Percentiles rank a stretch among this genome's conserved stretches.
phyloP scores from a whole-genome alignment of 805 yeast species.

The Saturnispora zaruensis region DNA sequence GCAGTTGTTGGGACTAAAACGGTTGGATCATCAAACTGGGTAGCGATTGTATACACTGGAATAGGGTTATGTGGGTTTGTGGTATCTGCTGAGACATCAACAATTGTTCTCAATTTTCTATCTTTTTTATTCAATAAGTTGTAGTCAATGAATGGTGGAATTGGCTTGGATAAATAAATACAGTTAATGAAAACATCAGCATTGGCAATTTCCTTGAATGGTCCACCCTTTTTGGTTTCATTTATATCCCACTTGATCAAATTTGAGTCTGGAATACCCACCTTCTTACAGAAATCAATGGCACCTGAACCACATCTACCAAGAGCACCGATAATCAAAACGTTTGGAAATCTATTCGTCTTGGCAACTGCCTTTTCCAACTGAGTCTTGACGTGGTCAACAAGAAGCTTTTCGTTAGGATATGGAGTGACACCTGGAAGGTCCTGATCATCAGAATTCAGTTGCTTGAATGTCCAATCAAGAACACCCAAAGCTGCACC shows the following conservation, averaged over 20 bases:
- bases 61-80: slow-evolving; percentile 98
- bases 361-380: slow-evolving; percentile 48
- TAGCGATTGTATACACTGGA: slow-evolving; percentile 86
- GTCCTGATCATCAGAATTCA: slow-evolving; percentile 55
- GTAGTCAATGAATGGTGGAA: slow-evolving; percentile 78
- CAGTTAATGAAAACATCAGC: slow-evolving; percentile 92
- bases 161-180: slow-evolving; percentile 87
- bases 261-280: slow-evolving; percentile 80
- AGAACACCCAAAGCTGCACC: slow-evolving; percentile 96
- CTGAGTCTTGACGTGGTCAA: slow-evolving; percentile 59
- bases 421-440: slow-evolving; percentile 77
- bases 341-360: slow-evolving; percentile 64
- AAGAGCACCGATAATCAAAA: slow-evolving; percentile 88
- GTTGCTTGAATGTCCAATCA: slow-evolving; percentile 91
- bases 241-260: slow-evolving; percentile 92
- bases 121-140: slow-evolving; percentile 54
- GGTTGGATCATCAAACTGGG: slow-evolving; percentile 87
- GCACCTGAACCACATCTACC: slow-evolving; percentile 99
- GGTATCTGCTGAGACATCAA: slow-evolving; percentile 97
- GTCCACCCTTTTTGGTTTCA: slow-evolving; percentile 96
- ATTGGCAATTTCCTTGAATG: slow-evolving; percentile 82
- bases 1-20: slow-evolving; percentile 67
- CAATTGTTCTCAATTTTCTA: slow-evolving; percentile 84
- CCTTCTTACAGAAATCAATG: slow-evolving; percentile 67
- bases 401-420: slow-evolving; percentile 66